Percentiles rank a stretch among this genome's conserved stretches.
These are phyloP conservation scores for Colletotrichum falcatum DNA, from an alignment of 2,329 filamentous ascomycete species.

Conservation along the genomic window DNA sequence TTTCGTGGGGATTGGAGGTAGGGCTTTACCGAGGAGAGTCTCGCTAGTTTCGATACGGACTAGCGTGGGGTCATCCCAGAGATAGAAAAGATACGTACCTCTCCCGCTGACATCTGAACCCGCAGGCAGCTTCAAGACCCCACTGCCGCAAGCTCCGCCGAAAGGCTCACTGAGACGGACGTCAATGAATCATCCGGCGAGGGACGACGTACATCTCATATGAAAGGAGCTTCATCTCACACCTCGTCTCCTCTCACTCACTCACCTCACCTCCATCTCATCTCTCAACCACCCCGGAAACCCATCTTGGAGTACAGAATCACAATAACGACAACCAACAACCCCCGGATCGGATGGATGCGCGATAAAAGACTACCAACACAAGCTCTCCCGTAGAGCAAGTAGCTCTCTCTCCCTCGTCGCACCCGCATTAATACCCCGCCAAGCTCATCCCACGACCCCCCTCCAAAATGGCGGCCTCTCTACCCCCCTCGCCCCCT, in stretches of 20 bases:
- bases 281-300: neutral
- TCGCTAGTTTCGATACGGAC: neutral
- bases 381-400: slow-evolving; percentile 6
- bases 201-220: slow-evolving; percentile 21
- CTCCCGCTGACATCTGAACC: neutral
- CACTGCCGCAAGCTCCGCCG: slow-evolving; percentile 31
- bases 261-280: neutral
- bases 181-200: slow-evolving; percentile 57
- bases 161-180: slow-evolving; percentile 8
- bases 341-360: slow-evolving; percentile 1
- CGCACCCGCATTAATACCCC: neutral
- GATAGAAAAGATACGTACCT: slow-evolving; percentile 1
- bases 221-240: neutral
- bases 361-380: neutral
- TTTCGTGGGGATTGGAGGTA: slow-evolving; percentile 38
- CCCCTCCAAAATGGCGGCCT: slow-evolving; percentile 51
- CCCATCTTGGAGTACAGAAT: neutral
- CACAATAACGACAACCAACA: neutral
- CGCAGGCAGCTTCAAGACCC: neutral
- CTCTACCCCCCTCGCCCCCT: slow-evolving; percentile 81
- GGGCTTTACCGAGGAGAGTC: slow-evolving; percentile 34
- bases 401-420: neutral
- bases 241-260: neutral
- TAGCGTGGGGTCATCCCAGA: neutral
- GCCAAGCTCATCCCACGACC: neutral